A percentile compares a stretch with the other conserved stretches of the same genome.
Conservation (phyloP, 2,329 filamentous ascomycete species). For the Tolypocladium ovalisporum region DNA sequence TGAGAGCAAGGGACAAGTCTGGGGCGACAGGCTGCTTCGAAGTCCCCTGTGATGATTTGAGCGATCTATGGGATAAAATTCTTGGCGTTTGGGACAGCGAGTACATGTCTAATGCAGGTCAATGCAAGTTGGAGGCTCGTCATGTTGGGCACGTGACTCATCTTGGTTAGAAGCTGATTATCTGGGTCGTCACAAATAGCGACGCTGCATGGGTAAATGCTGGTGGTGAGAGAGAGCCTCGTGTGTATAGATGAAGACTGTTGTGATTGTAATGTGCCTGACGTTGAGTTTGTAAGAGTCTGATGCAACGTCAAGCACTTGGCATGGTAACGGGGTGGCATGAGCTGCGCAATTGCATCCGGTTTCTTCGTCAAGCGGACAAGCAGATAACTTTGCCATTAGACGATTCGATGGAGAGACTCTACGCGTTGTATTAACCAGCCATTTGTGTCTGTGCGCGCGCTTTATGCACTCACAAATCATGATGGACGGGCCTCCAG, state of each 20-base stretch:
- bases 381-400: not conserved
- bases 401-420: not conserved
- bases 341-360: not conserved
- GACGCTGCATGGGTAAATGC: not conserved
- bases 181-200: not conserved
- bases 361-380: not conserved
- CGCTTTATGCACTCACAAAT: not conserved
- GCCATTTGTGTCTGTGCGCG: not conserved
- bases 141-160: not conserved
- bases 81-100: not conserved
- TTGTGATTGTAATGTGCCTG: too few relatives aligned
- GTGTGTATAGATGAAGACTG: too few relatives aligned
- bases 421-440: not conserved
- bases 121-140: not conserved
- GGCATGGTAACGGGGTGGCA: too few relatives aligned
- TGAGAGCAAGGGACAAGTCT: not conserved
- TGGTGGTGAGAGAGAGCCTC: too few relatives aligned
- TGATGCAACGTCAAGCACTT: too few relatives aligned
- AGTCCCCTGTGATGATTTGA: not conserved
- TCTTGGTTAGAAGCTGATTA: not conserved
- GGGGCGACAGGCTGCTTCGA: not conserved
- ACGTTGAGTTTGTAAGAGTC: too few relatives aligned
- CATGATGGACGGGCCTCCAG: not conserved
- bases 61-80: not conserved
- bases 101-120: not conserved